Evolutionary conservation across 345 rosid species (phyloP), one percentile per base, ranked within the genome.

Genomic region (Syzygium jambos): DNA sequence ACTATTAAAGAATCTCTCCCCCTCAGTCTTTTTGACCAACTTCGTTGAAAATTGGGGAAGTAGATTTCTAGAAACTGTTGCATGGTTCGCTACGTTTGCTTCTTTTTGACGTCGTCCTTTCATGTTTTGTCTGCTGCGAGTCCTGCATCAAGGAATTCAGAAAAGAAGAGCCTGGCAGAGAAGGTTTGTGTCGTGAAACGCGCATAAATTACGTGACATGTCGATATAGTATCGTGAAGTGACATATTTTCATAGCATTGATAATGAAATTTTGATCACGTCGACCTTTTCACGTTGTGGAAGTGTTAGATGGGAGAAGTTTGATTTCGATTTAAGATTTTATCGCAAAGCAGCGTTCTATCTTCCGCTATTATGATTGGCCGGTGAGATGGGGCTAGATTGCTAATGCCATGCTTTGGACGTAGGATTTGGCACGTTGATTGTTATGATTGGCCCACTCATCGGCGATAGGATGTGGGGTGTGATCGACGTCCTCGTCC

Each of bases 1-100:
- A 89, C 89, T 88, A 90, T 89, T 91, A 85, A 88, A 73, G 43
- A 87, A 16, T 83, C 25, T 55, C 19, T 11, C 16, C n/a, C 25
- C 21, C 63, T 43, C 46, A 43, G 27, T 25, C 86, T n/a, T 46
- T 46, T 29, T 56, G 56, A 52, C 55, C 19, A 29, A 22, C 43
- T 52, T 85, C 65, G 57, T 85, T 73, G 82, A 73, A 73, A 73
- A 38, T 73, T 73, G 19, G 49, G 49, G 49, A 19, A 19, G 82
- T 10, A 7, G 82, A 3, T 2, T 73, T 34, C 82, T 73, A 22
- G 82, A 73, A 19, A 73, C 82, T 73, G 82, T 19, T 38, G 82
- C 82, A 19, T 5, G 49, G 82, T 73, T 38, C 82, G 27, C 82
- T 5, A 17, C 38, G 27, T 73, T 73, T 73, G 11, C 82, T 73